Evolutionary conservation across 2,329 filamentous ascomycete genomes (phyloP).

Genomic region (Sarocladium oryzae): DNA sequence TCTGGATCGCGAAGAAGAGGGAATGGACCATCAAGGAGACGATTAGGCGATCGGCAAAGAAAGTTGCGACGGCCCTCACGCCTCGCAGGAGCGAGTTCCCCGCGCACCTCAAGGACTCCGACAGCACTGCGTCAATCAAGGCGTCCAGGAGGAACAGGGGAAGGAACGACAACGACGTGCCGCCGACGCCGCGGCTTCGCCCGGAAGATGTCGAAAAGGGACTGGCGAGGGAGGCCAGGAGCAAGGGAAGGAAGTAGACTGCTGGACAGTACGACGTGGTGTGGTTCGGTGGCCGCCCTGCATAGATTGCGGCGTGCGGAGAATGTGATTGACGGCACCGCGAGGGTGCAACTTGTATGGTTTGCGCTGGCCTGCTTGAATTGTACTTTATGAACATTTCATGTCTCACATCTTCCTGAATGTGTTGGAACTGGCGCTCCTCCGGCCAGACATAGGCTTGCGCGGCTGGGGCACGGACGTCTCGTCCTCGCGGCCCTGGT

Average conservation of each 20-base stretch:
- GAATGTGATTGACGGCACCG: neutral
- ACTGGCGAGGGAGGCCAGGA: constrained; percentile 30
- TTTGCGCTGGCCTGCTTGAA: neutral
- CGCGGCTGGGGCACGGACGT: constrained; percentile 19
- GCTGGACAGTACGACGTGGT: neutral
- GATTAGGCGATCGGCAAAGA: constrained; percentile 60
- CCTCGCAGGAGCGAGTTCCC: constrained; percentile 56
- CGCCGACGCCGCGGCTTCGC: constrained; percentile 49
- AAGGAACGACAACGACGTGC: constrained; percentile 46
- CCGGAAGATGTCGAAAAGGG: constrained; percentile 56
- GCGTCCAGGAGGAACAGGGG: constrained; percentile 28
- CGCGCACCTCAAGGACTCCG: constrained; percentile 44
- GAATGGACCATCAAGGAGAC: constrained; percentile 75
- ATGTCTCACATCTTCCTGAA: constrained; percentile 56
- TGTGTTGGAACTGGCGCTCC: constrained; percentile 71
- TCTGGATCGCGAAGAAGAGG: constrained; percentile 75
- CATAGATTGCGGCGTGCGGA: neutral
- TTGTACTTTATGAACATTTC: neutral
- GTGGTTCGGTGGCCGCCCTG: neutral
- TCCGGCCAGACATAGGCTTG: constrained; percentile 38
- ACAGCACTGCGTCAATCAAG: constrained; percentile 13
- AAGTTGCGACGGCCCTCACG: constrained; percentile 55
- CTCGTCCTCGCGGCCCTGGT: constrained; percentile 30
- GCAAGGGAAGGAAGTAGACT: constrained; percentile 19
- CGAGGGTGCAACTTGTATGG: neutral